phyloP scores from a whole-genome alignment of 805 yeast species.

The Candida adriatica region DNA sequence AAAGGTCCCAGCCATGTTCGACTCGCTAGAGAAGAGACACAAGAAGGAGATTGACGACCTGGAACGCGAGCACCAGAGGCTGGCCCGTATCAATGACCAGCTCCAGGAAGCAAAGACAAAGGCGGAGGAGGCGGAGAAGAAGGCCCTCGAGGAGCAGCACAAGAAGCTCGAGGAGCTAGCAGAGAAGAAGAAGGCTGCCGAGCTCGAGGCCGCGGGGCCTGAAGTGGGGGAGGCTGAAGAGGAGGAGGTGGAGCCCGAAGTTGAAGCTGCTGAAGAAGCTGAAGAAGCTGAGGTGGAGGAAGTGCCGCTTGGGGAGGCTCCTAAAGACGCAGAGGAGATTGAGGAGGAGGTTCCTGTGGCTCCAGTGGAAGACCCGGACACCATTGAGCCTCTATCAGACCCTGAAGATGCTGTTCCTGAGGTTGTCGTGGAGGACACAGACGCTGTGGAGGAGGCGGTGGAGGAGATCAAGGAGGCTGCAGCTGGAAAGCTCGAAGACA shows the following conservation, averaged over 20 bases:
- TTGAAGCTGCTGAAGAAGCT: conserved; percentile 1
- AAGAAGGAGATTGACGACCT: conserved; percentile 12
- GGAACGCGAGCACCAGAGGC: conserved; percentile 10
- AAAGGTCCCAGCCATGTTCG: conserved; percentile 10
- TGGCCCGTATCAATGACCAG: conserved; percentile 9
- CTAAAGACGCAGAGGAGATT: no score
- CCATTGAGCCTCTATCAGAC: conserved; percentile 10
- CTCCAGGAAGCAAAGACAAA: conserved; percentile 8
- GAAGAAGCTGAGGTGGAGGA: no score
- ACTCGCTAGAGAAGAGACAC: conserved; percentile 13
- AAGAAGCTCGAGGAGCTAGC: conserved; percentile 12
- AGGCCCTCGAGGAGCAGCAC: conserved; percentile 7
- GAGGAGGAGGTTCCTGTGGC: background rate
- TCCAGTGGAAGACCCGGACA: conserved; percentile 7
- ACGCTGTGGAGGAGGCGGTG: conserved; percentile 1
- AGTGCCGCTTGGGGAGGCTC: no score
- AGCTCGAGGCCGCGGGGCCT: conserved; percentile 12
- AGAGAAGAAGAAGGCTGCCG: conserved; percentile 9
- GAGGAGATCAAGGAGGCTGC: conserved; percentile 5
- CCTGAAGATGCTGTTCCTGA: conserved; percentile 6
- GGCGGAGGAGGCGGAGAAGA: conserved; percentile 5
- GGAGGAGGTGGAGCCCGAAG: conserved; percentile 2
- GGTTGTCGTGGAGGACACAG: conserved; percentile 4
- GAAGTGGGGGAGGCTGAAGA: conserved; percentile 4
- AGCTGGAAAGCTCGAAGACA: conserved; percentile 4